Evolutionary conservation across 805 yeast species (phyloP), one percentile per base, ranked within the genome.

Genomic region (Ogataea nitratoaversa): DNA sequence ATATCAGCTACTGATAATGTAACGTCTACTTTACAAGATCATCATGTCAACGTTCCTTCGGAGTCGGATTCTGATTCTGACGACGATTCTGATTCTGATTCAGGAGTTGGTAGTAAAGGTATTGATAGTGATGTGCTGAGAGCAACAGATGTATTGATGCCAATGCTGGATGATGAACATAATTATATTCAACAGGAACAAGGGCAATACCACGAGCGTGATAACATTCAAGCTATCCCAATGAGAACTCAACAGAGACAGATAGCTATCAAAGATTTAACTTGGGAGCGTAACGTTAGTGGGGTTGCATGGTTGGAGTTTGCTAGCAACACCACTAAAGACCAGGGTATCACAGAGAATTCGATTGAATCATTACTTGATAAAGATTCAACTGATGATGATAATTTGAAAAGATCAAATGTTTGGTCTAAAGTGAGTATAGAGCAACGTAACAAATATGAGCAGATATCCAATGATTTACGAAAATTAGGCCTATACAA

Each of bases 181-280:
- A 12, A 32, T 27, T 8, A 20, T 16, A 19, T 3, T 6, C 27
- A 14, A 19, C 16, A 16, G 30, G 31, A 25, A 18, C 32, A 18
- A 16, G 19, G 18, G 31, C 27, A 14, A 18, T 30, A 18, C 12
- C 20, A 9, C 13, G 13, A 27, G 5, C 11, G 14, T 27, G 14
- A 27, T 9, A 9, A 5, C 14, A 27, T 9, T 11, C 27, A 19
- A 19, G 28, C 29, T n/a, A 30, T 25, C 27, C 30, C 23, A 13
- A 56, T 55, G 57, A 49, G 64, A 32, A 58, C 60, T 4, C 55
- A 52, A 36, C 59, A 55, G 27, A 37, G 60, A 20, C 63, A 56
- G 32, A 41, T 54, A 35, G 53, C 54, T 2, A 53, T 58, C 7
- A 50, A 57, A 39, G 48, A 52, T 41, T 29, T 53, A 8, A 37